Percentiles rank a stretch among this genome's conserved stretches.
Conservation (phyloP, 345 rosid genomes). For the Eucalyptus decipiens region DNA sequence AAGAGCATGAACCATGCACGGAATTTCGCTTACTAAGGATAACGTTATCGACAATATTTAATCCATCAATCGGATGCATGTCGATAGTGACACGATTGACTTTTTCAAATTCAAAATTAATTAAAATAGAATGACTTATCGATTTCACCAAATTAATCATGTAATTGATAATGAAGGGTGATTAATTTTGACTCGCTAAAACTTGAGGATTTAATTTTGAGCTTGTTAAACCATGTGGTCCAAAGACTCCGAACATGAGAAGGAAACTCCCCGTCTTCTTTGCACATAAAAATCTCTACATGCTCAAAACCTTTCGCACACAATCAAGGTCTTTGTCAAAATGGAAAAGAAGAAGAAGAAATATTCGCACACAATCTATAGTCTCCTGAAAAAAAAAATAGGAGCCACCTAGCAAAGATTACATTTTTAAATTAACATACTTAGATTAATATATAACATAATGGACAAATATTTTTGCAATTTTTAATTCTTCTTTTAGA, state of each 20-base stretch:
- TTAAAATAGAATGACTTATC: accelerated
- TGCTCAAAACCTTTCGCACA: accelerated
- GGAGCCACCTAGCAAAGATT: background rate
- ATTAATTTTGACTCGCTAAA: background rate
- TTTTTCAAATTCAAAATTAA: background rate
- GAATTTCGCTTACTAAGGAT: background rate
- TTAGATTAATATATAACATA: background rate
- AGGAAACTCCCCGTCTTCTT: background rate
- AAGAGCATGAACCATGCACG: background rate
- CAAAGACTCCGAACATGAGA: no score
- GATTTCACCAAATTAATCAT: background rate
- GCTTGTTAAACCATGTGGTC: background rate
- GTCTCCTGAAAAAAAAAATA: background rate
- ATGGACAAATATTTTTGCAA: background rate
- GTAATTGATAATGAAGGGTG: background rate
- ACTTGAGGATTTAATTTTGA: background rate
- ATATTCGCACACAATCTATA: background rate
- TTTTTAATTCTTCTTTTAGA: background rate
- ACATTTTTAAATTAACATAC: background rate
- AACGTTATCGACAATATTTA: background rate
- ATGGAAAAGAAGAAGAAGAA: no score
- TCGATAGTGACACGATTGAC: accelerated
- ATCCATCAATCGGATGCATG: background rate
- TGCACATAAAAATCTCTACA: background rate
- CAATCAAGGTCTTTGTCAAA: background rate